A percentile compares a stretch with the other conserved stretches of the same genome.
These are phyloP conservation scores for Bolboschoenoplectus hybrid DNA, from an alignment of 202 grass and related monocot species.

Conservation along the genomic window DNA sequence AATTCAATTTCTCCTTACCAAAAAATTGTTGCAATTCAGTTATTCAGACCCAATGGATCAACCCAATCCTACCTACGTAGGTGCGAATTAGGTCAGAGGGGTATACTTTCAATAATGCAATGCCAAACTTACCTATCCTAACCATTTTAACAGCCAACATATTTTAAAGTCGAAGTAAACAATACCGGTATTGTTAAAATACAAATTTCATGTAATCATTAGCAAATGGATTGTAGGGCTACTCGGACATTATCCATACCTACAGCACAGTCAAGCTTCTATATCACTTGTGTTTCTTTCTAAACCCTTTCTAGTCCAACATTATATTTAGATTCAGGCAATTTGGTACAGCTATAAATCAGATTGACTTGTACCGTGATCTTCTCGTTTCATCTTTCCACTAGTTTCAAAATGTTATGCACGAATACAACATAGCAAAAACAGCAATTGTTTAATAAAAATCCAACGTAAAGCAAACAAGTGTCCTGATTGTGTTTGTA, in stretches of 20 bases:
- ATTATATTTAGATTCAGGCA: background rate
- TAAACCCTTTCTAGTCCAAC: conserved; percentile 3
- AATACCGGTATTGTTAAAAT: background rate
- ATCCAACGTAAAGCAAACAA: background rate
- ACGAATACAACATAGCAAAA: background rate
- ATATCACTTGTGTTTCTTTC: conserved; percentile 17
- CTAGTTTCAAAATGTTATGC: background rate
- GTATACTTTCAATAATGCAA: background rate
- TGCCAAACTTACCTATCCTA: background rate
- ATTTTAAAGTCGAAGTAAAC: background rate
- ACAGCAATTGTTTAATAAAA: conserved; percentile 17
- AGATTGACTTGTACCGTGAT: background rate
- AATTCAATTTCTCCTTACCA: background rate
- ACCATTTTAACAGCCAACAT: background rate
- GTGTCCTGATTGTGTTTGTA: conserved; percentile 28
- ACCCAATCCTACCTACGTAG: background rate
- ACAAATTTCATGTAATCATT: conserved; percentile 4
- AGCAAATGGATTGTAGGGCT: background rate
- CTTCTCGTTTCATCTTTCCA: background rate
- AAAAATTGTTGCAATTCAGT: background rate
- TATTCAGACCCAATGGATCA: background rate
- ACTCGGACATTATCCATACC: background rate
- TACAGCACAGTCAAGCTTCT: conserved; percentile 18
- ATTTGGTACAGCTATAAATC: background rate
- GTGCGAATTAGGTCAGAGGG: background rate